These are phyloP conservation scores for Asterella californica DNA, from an alignment of 225 moss, liverwort and hornwort species.

Conservation along the genomic window DNA sequence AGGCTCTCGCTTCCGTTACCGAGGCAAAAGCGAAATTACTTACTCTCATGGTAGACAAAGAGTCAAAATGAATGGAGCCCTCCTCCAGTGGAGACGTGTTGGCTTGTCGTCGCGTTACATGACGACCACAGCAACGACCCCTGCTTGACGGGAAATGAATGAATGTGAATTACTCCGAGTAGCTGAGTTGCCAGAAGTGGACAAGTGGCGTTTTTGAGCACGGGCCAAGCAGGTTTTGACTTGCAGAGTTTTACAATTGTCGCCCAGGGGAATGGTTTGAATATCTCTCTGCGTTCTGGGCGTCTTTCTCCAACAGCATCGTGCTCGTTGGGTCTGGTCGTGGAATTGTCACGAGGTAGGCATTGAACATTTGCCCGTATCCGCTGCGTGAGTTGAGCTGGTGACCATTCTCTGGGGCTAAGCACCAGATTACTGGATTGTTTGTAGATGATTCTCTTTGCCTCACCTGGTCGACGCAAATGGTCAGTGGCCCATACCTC, in stretches of 20 bases:
- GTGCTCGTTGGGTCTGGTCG: neutral
- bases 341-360: neutral
- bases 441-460: slow-evolving; percentile 9
- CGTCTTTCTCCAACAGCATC: neutral
- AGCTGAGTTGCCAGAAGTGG: neutral
- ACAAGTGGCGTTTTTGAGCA: neutral
- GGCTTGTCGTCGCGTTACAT: neutral
- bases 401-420: neutral
- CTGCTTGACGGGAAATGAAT: neutral
- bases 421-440: neutral
- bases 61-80: neutral
- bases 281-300: neutral
- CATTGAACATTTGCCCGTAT: neutral
- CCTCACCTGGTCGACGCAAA: neutral
- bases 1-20: neutral
- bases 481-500: neutral
- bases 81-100: neutral
- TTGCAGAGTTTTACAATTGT: neutral
- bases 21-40: neutral
- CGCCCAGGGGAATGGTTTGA: neutral
- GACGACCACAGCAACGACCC: neutral
- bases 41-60: neutral
- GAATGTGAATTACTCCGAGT: neutral
- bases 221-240: neutral
- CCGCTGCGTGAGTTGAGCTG: neutral